Conservation (phyloP, 2,329 filamentous ascomycete species). For the Colletotrichum graminicola region DNA sequence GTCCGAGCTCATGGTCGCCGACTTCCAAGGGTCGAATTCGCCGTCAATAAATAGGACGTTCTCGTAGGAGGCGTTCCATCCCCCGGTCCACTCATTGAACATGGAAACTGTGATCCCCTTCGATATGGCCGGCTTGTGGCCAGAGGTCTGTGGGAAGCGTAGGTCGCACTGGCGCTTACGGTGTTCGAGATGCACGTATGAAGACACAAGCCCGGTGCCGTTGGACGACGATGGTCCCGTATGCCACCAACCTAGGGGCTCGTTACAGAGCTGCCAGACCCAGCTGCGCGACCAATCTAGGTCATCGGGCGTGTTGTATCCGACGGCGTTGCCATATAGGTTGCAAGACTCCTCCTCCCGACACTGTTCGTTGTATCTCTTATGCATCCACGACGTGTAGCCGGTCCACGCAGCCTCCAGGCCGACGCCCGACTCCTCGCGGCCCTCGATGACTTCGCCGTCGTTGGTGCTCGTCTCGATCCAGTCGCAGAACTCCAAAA, state of each 20-base stretch:
- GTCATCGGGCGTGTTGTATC: neutral
- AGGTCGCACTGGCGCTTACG: constrained; percentile 16
- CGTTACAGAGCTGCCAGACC: constrained; percentile 39
- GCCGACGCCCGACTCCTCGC: constrained; percentile 5
- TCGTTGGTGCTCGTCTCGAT: constrained; percentile 22
- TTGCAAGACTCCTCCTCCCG: constrained; percentile 5
- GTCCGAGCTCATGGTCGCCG: constrained; percentile 32
- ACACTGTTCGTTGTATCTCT: constrained; percentile 7
- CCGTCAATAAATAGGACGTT: constrained; percentile 39
- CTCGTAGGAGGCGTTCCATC: constrained; percentile 29
- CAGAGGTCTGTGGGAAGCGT: constrained; percentile 24
- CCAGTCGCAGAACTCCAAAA: constrained; percentile 25
- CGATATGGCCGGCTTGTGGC: constrained; percentile 23
- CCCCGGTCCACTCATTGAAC: constrained; percentile 36
- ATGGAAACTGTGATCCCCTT: constrained; percentile 31
- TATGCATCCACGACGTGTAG: constrained; percentile 2
- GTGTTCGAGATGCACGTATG: constrained; percentile 15
- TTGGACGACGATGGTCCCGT: constrained; percentile 28
- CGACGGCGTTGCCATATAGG: constrained; percentile 3
- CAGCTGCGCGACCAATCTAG: constrained; percentile 16
- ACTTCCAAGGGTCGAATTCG: constrained; percentile 38
- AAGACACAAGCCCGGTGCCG: constrained; percentile 34
- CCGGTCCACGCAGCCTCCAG: constrained; percentile 22
- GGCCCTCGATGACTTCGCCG: constrained; percentile 1
- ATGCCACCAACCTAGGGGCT: constrained; percentile 37